Percentiles rank a stretch among this genome's conserved stretches.
These are phyloP conservation scores for Cutaneotrichosporon cavernicola DNA, from an alignment of 1,284 basidiomycete genomes.

Conservation along the genomic window DNA sequence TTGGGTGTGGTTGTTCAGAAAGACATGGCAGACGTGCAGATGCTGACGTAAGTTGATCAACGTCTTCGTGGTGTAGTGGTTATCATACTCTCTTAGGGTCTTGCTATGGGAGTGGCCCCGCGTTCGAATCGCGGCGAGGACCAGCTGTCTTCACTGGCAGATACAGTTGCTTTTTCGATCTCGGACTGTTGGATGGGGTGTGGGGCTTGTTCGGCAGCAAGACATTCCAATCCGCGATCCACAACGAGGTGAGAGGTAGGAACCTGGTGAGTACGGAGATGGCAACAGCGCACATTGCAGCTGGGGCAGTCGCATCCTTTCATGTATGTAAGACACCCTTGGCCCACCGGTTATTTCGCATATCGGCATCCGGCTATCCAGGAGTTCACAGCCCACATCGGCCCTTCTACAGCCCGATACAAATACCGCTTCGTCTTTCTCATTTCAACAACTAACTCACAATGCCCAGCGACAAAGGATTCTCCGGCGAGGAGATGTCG, in stretches of 20 bases:
- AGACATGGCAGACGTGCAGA: background rate
- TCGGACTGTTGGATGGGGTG: background rate
- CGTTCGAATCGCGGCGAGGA: conserved; percentile 3
- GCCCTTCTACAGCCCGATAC: background rate
- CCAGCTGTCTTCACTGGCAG: conserved; percentile 2
- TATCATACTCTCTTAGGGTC: conserved; percentile 4
- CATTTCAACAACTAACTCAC: background rate
- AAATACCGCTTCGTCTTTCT: background rate
- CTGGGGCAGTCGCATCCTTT: no score
- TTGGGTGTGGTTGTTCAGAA: no score
- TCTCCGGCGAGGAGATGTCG: background rate
- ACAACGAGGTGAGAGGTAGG: no score
- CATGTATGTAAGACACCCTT: background rate
- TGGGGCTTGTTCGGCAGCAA: no score
- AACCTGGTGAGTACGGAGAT: no score
- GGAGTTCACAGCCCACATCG: background rate
- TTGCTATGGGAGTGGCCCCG: conserved; percentile 1
- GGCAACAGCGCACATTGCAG: no score
- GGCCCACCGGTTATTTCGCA: no score
- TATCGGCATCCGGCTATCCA: background rate
- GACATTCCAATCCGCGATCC: no score
- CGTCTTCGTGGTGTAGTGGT: conserved; percentile 2
- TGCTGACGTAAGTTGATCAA: background rate
- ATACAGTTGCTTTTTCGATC: background rate
- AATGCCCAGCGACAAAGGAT: background rate